Evolutionary conservation across 1,139 yeast genomes (phyloP).

Genomic region (Wickerhamomyces sp.): DNA sequence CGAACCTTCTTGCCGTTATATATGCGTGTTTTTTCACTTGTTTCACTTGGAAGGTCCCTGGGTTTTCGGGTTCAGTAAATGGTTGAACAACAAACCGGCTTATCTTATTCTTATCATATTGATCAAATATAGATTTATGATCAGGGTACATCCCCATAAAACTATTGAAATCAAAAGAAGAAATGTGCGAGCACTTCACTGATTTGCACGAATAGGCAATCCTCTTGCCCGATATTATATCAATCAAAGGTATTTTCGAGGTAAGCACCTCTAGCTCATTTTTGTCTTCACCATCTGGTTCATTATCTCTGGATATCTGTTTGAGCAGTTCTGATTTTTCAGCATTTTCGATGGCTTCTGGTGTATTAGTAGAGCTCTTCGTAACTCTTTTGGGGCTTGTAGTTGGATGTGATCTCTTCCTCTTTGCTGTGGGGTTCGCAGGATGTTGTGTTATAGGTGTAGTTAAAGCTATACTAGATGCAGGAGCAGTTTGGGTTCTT

Average conservation of each 20-base stretch:
- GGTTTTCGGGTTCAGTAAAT: neutral
- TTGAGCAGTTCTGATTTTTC: too few relatives aligned
- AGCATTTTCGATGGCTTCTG: too few relatives aligned
- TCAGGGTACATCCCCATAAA: conserved; percentile 11
- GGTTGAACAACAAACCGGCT: neutral
- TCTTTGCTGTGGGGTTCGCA: too few relatives aligned
- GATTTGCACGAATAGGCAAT: conserved; percentile 14
- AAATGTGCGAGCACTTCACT: conserved; percentile 10
- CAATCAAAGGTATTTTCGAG: conserved; percentile 10
- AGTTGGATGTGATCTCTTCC: too few relatives aligned
- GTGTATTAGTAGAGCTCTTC: too few relatives aligned
- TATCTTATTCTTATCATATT: conserved; percentile 1
- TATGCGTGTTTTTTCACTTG: neutral
- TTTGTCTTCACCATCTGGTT: conserved; percentile 3
- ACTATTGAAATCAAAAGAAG: conserved; percentile 15
- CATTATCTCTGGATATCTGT: neutral
- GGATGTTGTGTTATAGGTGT: too few relatives aligned
- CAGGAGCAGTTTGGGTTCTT: too few relatives aligned
- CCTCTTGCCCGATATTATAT: conserved; percentile 14
- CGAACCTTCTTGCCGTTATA: conserved; percentile 5
- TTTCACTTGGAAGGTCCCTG: neutral
- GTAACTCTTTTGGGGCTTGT: too few relatives aligned
- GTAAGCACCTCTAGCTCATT: conserved; percentile 14
- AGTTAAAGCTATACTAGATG: too few relatives aligned
- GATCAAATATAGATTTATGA: conserved; percentile 3